Conservation (phyloP, 164 flowering plant species). For the Cinnamomum micranthum region DNA sequence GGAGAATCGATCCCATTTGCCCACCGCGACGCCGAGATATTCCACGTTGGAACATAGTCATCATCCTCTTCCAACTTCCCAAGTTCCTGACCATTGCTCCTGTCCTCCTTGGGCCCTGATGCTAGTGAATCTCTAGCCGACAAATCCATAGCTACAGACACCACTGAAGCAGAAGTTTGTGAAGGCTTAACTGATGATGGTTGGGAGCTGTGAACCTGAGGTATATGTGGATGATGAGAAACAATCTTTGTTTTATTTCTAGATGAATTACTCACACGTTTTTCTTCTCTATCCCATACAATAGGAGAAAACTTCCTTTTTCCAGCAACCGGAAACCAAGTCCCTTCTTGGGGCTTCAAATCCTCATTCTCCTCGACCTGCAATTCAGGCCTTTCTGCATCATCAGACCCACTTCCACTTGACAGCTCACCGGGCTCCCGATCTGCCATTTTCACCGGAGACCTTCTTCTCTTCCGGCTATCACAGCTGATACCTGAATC, state of each 20-base stretch:
- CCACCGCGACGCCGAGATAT: conserved; percentile 91
- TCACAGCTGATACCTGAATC: conserved; percentile 41
- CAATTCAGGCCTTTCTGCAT: conserved; percentile 39
- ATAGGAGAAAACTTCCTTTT: conserved; percentile 88
- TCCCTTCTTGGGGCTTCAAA: conserved; percentile 34
- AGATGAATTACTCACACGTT: conserved; percentile 20
- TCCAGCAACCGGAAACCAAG: conserved; percentile 24
- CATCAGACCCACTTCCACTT: conserved; percentile 90
- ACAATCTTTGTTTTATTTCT: conserved; percentile 1
- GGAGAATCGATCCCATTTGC: conserved; percentile 66
- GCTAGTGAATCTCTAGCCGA: conserved; percentile 22
- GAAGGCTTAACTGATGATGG: conserved; percentile 23
- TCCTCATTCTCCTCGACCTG: conserved; percentile 27
- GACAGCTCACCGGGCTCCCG: conserved; percentile 92
- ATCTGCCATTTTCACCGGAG: conserved; percentile 36
- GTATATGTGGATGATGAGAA: conserved; percentile 32
- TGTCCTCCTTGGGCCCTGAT: conserved; percentile 22
- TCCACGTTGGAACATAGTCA: conserved; percentile 47
- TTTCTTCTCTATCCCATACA: conserved; percentile 86
- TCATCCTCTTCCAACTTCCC: conserved; percentile 60
- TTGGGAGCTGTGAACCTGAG: conserved; percentile 18
- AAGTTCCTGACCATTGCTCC: conserved; percentile 30
- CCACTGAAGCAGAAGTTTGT: conserved; percentile 6
- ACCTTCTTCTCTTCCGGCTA: conserved; percentile 26
- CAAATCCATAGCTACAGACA: conserved; percentile 19